Evolutionary conservation across 352 stramenopile genomes (phyloP).

Genomic region (Globisporangium spinosum): DNA sequence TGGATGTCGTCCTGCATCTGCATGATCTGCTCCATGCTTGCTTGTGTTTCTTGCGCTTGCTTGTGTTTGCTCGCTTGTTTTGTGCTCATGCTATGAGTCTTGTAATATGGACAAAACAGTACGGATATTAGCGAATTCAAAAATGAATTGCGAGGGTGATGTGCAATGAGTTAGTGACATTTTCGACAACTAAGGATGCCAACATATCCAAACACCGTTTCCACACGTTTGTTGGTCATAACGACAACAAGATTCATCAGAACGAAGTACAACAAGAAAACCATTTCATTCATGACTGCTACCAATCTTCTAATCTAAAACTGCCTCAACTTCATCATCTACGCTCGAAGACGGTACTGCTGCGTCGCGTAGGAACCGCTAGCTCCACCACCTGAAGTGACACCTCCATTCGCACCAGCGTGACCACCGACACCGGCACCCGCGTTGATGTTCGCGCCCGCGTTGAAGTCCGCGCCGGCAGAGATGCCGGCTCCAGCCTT

Average conservation of each 20-base stretch:
- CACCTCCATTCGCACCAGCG: neutral
- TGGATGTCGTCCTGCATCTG: conserved; percentile 90
- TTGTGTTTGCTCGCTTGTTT: neutral
- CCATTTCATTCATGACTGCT: neutral
- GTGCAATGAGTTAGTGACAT: no score
- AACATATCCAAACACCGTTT: neutral
- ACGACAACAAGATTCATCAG: neutral
- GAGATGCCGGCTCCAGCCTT: neutral
- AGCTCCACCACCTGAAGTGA: neutral
- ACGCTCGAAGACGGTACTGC: neutral
- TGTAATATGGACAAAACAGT: neutral
- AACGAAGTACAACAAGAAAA: neutral
- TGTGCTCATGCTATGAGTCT: neutral
- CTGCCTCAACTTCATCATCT: neutral
- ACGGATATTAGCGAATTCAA: neutral
- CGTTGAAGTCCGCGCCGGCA: neutral
- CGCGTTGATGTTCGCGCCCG: neutral
- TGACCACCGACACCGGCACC: neutral
- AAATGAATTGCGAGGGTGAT: neutral
- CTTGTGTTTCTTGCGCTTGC: neutral
- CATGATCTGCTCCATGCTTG: conserved; percentile 85
- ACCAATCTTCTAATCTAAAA: neutral
- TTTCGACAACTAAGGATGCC: no score
- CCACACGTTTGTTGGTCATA: neutral
- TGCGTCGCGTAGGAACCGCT: neutral